Conservation (phyloP, 805 yeast species). For the Metschnikowia corniflorae region DNA sequence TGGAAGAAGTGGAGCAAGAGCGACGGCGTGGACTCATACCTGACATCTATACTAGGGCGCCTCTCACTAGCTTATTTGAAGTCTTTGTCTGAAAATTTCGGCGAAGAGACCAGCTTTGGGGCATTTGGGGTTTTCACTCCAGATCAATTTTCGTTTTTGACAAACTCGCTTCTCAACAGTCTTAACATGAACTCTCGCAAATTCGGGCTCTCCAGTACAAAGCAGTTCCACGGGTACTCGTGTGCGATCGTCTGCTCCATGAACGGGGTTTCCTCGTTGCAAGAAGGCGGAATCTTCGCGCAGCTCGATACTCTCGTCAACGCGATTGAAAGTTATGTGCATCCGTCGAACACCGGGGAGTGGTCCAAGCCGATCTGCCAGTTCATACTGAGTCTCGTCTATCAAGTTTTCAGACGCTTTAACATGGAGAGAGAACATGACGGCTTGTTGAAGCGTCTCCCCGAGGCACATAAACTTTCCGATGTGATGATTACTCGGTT, state of each 20-base stretch:
- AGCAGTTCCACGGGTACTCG: slow-evolving; percentile 42
- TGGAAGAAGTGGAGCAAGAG: slow-evolving; percentile 58
- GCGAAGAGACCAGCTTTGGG: slow-evolving; percentile 28
- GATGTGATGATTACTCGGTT: slow-evolving; percentile 39
- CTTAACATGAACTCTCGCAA: slow-evolving; percentile 47
- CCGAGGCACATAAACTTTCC: slow-evolving; percentile 31
- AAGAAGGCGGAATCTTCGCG: slow-evolving; percentile 45
- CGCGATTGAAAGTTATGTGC: slow-evolving; percentile 75
- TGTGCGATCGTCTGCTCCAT: slow-evolving; percentile 58
- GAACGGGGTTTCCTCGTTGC: slow-evolving; percentile 44
- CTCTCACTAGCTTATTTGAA: slow-evolving; percentile 49
- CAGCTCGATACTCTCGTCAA: slow-evolving; percentile 54
- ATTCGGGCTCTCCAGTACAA: slow-evolving; percentile 41
- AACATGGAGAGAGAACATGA: slow-evolving; percentile 44
- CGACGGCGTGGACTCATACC: slow-evolving; percentile 55
- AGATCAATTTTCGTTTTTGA: slow-evolving; percentile 56
- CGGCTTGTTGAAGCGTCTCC: slow-evolving; percentile 23
- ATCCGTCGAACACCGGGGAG: slow-evolving; percentile 90
- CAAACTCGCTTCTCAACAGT: slow-evolving; percentile 49
- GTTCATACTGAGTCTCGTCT: slow-evolving; percentile 56
- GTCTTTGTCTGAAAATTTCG: slow-evolving; percentile 22
- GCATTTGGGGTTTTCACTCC: slow-evolving; percentile 61
- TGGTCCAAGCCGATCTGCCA: slow-evolving; percentile 76
- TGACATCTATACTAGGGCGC: slow-evolving; percentile 63
- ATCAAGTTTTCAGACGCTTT: slow-evolving; percentile 56